Percentiles rank a stretch among this genome's conserved stretches.
These are phyloP conservation scores for Boletellus emodensis DNA, from an alignment of 768 basidiomycete genomes.

Conservation along the genomic window DNA sequence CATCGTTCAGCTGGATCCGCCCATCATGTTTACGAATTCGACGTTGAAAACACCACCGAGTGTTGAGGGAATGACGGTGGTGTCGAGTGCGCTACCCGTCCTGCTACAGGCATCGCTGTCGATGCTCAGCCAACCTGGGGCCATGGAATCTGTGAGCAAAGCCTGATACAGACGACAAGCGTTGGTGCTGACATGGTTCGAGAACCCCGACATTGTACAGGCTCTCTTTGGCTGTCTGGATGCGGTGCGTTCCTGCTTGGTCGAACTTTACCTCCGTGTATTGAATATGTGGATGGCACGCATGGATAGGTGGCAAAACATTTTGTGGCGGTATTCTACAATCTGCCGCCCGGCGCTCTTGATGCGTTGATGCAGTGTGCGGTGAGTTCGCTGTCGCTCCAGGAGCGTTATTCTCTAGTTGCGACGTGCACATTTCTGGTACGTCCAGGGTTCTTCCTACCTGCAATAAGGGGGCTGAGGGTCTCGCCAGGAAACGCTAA, in stretches of 20 bases:
- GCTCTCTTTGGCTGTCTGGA: slow-evolving; percentile 85
- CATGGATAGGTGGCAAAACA: slow-evolving; percentile 46
- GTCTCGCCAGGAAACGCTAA: slow-evolving; percentile 50
- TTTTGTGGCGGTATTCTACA: slow-evolving; percentile 57
- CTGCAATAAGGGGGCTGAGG: background rate
- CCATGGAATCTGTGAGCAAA: slow-evolving; percentile 63
- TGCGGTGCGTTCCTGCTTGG: slow-evolving; percentile 42
- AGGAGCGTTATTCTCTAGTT: slow-evolving; percentile 83
- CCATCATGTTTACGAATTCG: slow-evolving; percentile 36
- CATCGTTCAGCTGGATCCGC: slow-evolving; percentile 78
- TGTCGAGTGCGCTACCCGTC: slow-evolving; percentile 51
- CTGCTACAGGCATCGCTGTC: slow-evolving; percentile 56
- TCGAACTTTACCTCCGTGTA: background rate
- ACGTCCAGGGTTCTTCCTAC: slow-evolving; percentile 24
- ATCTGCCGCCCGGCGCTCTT: slow-evolving; percentile 58
- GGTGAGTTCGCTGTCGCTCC: slow-evolving; percentile 59
- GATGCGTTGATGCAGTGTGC: slow-evolving; percentile 70
- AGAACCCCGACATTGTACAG: slow-evolving; percentile 93
- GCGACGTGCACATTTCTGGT: slow-evolving; percentile 82
- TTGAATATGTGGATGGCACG: background rate
- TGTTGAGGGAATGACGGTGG: slow-evolving; percentile 52
- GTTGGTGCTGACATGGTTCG: slow-evolving; percentile 7
- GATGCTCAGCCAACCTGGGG: slow-evolving; percentile 51
- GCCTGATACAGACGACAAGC: background rate
- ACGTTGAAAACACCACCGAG: slow-evolving; percentile 51